These are phyloP conservation scores for Eucalyptus brandiana DNA, from an alignment of 345 rosid species.

Conservation along the genomic window DNA sequence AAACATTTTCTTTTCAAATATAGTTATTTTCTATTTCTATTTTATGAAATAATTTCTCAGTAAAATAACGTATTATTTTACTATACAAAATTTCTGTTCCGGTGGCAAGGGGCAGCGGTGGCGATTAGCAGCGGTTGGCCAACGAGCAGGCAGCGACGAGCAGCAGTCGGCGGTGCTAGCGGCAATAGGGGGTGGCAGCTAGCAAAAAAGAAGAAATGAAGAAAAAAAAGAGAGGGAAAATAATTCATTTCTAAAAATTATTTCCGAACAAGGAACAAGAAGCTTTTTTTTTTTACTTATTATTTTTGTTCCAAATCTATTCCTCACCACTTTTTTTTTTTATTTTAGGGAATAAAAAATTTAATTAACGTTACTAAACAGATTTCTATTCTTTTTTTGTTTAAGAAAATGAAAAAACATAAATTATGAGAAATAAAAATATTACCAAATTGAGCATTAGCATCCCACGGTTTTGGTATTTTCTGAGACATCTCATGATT, in stretches of 20 bases:
- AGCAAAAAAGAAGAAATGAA: too few species aligned
- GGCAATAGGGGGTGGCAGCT: rapidly evolving
- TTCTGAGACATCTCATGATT: background rate
- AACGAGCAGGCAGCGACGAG: rapidly evolving
- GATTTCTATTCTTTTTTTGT: rapidly evolving
- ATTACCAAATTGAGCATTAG: background rate
- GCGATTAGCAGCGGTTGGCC: rapidly evolving
- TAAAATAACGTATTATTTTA: too few species aligned
- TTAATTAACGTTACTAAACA: rapidly evolving
- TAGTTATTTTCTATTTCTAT: too few species aligned
- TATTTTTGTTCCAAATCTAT: too few species aligned
- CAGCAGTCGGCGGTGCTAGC: rapidly evolving
- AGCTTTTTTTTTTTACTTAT: too few species aligned
- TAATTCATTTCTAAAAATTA: too few species aligned
- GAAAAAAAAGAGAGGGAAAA: too few species aligned
- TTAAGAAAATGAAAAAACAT: rapidly evolving
- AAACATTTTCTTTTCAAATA: too few species aligned
- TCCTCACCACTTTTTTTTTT: too few species aligned
- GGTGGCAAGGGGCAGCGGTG: rapidly evolving
- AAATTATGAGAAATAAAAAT: too few species aligned
- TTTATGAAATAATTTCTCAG: rapidly evolving
- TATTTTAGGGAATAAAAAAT: rapidly evolving
- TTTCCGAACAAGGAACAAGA: rapidly evolving
- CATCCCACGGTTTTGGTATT: background rate
- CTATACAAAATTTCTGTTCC: rapidly evolving